phyloP scores from a whole-genome alignment of 2,329 filamentous ascomycete species.

The Clonostachys chloroleuca region DNA sequence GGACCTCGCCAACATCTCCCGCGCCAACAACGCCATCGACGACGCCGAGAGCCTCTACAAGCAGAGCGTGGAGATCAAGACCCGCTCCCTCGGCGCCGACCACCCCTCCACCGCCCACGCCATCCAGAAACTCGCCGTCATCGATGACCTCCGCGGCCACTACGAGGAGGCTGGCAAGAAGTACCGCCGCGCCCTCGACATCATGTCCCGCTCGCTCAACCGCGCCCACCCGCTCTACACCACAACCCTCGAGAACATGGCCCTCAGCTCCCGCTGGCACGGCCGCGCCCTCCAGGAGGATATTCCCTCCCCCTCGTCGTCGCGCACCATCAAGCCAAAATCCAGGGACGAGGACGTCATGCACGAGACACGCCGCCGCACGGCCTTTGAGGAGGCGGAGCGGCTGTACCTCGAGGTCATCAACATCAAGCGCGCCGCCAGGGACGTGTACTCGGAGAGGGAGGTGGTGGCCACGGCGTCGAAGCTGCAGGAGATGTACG shows the following conservation, averaged over 20 bases:
- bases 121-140: constrained; percentile 15
- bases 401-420: constrained; percentile 15
- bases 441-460: constrained; percentile 12
- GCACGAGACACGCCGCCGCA: neutral
- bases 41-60: constrained; percentile 17
- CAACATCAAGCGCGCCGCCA: constrained; percentile 10
- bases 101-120: constrained; percentile 13
- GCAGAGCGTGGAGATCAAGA: constrained; percentile 14
- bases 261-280: constrained; percentile 9
- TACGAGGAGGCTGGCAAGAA: constrained; percentile 11
- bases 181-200: constrained; percentile 12
- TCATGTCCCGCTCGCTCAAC: constrained; percentile 11
- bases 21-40: constrained; percentile 14
- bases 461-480: constrained; percentile 12
- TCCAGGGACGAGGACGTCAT: neutral
- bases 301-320: neutral
- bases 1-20: constrained; percentile 14
- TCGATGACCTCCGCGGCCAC: constrained; percentile 12
- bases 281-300: constrained; percentile 6
- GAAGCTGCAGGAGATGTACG: constrained; percentile 18
- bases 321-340: too few species aligned
- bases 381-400: constrained; percentile 14
- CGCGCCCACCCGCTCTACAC: constrained; percentile 13
- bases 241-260: constrained; percentile 13
- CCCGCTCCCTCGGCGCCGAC: constrained; percentile 9